Percentiles rank a stretch among this genome's conserved stretches.
phyloP scores from a whole-genome alignment of 805 yeast genomes.

The Wickerhamomyces silvicola region DNA sequence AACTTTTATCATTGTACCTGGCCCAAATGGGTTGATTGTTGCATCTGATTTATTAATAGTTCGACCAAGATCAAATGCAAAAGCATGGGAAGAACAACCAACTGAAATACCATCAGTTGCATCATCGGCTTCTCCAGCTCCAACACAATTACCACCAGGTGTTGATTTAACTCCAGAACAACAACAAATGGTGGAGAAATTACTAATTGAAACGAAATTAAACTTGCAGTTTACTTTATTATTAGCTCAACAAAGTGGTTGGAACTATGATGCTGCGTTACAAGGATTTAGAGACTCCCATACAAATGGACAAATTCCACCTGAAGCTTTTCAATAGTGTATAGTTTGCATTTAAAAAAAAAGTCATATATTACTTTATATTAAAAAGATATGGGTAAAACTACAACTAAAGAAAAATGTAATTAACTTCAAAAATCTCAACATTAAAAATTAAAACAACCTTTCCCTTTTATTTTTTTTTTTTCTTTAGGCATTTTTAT shows the following conservation, averaged over 20 bases:
- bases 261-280: conserved; percentile 69
- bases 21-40: conserved; percentile 65
- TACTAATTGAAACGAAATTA: conserved; percentile 67
- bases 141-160: conserved; percentile 14
- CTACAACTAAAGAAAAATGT: no score
- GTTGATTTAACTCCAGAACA: conserved; percentile 52
- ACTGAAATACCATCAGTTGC: conserved; percentile 7
- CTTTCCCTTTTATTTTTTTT: no score
- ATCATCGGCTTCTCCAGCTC: conserved; percentile 9
- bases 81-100: conserved; percentile 44
- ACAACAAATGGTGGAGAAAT: conserved; percentile 55
- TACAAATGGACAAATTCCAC: conserved; percentile 23
- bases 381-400: no score
- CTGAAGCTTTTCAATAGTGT: conserved; percentile 19
- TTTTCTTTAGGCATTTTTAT: no score
- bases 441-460: no score
- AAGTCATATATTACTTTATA: no score
- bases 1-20: conserved; percentile 67
- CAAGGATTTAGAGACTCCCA: conserved; percentile 61
- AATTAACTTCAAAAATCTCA: no score
- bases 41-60: conserved; percentile 79
- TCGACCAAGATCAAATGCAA: conserved; percentile 48
- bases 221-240: conserved; percentile 74
- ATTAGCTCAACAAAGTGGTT: conserved; percentile 82
- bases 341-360: no score